Conservation (phyloP, 371 early-diverging fungal species). For the Parasitella parasitica region DNA sequence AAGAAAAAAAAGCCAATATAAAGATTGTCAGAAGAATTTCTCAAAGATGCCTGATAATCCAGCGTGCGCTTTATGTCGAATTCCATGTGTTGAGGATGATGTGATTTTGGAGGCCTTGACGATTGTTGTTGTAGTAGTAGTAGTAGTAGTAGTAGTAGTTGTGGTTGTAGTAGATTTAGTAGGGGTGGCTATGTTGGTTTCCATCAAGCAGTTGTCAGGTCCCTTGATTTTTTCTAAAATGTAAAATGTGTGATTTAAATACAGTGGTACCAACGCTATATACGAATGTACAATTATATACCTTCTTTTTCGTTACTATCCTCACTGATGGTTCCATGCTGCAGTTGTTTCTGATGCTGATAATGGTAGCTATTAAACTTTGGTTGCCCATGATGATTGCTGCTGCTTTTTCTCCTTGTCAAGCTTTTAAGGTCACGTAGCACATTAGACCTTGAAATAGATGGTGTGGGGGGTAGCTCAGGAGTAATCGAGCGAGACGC, state of each 20-base stretch:
- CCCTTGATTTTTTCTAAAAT: not conserved
- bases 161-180: too few species aligned
- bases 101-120: not conserved
- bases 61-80: slow-evolving; percentile 2
- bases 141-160: not conserved
- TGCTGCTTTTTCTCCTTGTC: slow-evolving; percentile 30
- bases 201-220: not conserved
- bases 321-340: not conserved
- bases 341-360: not conserved
- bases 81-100: not conserved
- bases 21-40: not conserved
- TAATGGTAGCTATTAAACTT: not conserved
- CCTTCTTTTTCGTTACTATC: not conserved
- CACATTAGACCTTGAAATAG: slow-evolving; percentile 38
- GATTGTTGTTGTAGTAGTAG: not conserved
- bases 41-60: not conserved
- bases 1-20: too few species aligned
- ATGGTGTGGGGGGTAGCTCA: slow-evolving; percentile 26
- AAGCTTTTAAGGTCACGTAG: slow-evolving; percentile 38
- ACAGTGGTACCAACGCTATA: not conserved
- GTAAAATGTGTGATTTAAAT: not conserved
- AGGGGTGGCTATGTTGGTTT: not conserved
- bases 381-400: not conserved
- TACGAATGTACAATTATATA: too few species aligned
- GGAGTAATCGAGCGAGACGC: not conserved